Evolutionary conservation across 2,329 filamentous ascomycete genomes (phyloP).

Genomic region (Fusarium denticulatum): DNA sequence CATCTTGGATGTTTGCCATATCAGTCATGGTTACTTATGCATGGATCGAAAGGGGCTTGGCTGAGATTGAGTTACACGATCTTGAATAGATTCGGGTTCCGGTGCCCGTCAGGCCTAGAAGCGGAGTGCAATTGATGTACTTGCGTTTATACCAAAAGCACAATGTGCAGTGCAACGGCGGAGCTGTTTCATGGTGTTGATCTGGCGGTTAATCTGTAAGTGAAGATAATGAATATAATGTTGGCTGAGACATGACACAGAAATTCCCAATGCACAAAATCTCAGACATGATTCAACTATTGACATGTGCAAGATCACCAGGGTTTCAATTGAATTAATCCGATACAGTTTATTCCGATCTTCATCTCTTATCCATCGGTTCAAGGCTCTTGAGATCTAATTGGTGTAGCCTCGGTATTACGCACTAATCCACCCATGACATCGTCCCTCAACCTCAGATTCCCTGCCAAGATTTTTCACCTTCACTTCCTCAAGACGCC

Average conservation of each 20-base stretch:
- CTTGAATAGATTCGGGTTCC: not conserved
- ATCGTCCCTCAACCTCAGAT: not conserved
- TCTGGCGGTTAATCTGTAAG: not conserved
- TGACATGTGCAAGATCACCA: not conserved
- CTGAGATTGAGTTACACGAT: not conserved
- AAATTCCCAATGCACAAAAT: not conserved
- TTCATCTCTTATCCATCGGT: not conserved
- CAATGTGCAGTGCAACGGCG: not conserved
- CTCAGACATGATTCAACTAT: not conserved
- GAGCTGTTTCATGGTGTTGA: not conserved
- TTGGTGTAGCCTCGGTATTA: not conserved
- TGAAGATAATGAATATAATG: not conserved
- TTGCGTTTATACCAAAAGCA: not conserved
- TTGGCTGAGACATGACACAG: not conserved
- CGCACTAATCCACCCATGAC: not conserved
- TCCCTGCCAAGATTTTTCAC: not conserved
- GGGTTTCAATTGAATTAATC: not conserved
- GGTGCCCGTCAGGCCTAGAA: not conserved
- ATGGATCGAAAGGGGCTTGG: too few species aligned
- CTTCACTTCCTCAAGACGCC: not conserved
- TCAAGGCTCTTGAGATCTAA: not conserved
- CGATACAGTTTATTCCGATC: not conserved
- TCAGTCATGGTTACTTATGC: not conserved
- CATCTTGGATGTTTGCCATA: too few species aligned
- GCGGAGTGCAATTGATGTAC: rapidly evolving